Percentiles rank a stretch among this genome's conserved stretches.
phyloP scores from a whole-genome alignment of 1,284 basidiomycete species.

The Leccinum solheimii region DNA sequence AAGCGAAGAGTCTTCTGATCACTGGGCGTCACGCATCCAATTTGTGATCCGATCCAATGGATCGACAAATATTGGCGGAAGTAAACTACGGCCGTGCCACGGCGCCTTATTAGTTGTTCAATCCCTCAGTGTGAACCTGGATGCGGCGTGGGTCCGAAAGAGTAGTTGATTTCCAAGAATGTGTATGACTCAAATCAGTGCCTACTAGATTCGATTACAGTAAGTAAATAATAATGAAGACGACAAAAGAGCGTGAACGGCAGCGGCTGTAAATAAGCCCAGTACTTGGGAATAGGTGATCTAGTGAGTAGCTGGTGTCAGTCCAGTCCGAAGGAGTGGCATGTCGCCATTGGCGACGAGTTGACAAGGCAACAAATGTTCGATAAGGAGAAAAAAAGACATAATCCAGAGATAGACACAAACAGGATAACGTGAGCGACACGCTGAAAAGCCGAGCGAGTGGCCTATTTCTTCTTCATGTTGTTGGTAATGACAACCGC shows the following conservation, averaged over 20 bases:
- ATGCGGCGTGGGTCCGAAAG: neutral
- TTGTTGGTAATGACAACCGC: conserved; percentile 50
- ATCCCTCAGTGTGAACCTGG: neutral
- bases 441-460: neutral
- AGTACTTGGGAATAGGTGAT: conserved; percentile 1
- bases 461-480: conserved; percentile 22
- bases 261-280: conserved; percentile 4
- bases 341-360: conserved; percentile 6
- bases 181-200: conserved; percentile 17
- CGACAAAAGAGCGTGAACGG: conserved; percentile 16
- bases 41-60: neutral
- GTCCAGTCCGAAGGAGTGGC: conserved; percentile 25
- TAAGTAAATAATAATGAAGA: conserved; percentile 29
- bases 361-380: conserved; percentile 14
- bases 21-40: neutral
- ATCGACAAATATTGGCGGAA: neutral
- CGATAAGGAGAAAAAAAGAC: conserved; percentile 1
- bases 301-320: conserved; percentile 20
- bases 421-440: neutral
- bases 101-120: neutral
- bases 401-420: neutral
- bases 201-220: conserved; percentile 30
- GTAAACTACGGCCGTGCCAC: neutral
- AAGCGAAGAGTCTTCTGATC: neutral
- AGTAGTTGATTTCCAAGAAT: conserved; percentile 9